Percentiles rank a stretch among this genome's conserved stretches.
Conservation (phyloP, 164 flowering plant genomes). For the Cinnamomum micranthum region DNA sequence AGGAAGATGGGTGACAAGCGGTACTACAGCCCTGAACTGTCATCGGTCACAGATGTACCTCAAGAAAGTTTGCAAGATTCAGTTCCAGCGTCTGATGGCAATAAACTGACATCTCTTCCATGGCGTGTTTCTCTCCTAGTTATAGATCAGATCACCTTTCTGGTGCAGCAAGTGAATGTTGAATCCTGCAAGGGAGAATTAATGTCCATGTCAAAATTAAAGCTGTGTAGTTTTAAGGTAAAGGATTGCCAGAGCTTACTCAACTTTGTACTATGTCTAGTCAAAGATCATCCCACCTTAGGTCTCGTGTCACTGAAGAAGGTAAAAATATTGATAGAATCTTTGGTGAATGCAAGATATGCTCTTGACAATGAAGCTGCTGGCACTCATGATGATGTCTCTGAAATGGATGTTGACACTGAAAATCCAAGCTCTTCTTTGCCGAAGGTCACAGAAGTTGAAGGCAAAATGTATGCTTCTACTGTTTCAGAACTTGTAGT, state of each 20-base stretch:
- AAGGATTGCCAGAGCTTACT: constrained; percentile 38
- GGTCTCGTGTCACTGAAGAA: constrained; percentile 41
- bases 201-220: no score
- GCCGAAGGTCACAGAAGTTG: constrained; percentile 10
- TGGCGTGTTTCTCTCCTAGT: constrained; percentile 31
- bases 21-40: not conserved
- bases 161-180: constrained; percentile 20
- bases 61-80: not conserved
- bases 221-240: constrained; percentile 7
- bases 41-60: not conserved
- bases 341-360: constrained; percentile 18
- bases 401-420: not conserved
- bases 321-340: constrained; percentile 26
- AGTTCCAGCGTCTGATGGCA: constrained; percentile 13
- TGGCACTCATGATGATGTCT: not conserved
- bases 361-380: not conserved
- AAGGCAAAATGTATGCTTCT: constrained; percentile 14
- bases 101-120: constrained; percentile 19
- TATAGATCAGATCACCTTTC: constrained; percentile 30
- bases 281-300: constrained; percentile 34
- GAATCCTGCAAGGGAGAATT: not conserved
- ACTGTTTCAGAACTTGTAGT: constrained; percentile 27
- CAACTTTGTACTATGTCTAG: constrained; percentile 31
- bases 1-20: constrained; percentile 15
- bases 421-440: constrained; percentile 8